Percentiles rank a stretch among this genome's conserved stretches.
phyloP scores from a whole-genome alignment of 2,329 filamentous ascomycete genomes.

The Didymella exigua region DNA sequence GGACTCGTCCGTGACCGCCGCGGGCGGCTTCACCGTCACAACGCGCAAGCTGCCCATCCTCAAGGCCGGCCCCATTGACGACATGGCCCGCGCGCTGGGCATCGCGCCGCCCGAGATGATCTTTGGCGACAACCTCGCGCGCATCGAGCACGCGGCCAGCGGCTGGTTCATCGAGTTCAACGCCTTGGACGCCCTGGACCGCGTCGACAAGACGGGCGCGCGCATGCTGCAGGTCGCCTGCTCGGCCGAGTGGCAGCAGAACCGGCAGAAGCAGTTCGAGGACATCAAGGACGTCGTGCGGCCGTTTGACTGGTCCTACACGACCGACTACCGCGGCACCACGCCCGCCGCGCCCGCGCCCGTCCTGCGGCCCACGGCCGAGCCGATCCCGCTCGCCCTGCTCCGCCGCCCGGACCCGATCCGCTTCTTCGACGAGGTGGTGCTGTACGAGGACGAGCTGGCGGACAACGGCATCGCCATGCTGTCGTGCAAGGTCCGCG shows the following conservation, averaged over 20 bases:
- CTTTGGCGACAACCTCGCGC: constrained; percentile 90
- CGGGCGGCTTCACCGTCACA: constrained; percentile 73
- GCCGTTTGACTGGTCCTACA: constrained; percentile 98
- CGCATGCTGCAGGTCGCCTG: constrained; percentile 94
- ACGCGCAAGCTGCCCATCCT: constrained; percentile 94
- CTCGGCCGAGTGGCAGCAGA: constrained; percentile 83
- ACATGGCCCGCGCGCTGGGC: constrained; percentile 75
- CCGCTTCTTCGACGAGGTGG: constrained; percentile 93
- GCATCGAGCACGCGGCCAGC: constrained; percentile 73
- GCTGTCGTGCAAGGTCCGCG: constrained; percentile 86
- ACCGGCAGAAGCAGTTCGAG: constrained; percentile 76
- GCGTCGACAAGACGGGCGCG: constrained; percentile 90
- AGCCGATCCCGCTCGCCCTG: constrained; percentile 79
- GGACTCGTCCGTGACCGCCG: constrained; percentile 45
- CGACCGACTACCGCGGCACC: constrained; percentile 82
- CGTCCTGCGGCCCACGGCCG: constrained; percentile 53
- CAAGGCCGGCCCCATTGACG: constrained; percentile 87
- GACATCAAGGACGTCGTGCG: constrained; percentile 93
- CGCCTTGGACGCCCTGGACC: constrained; percentile 84
- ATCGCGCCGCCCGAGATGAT: constrained; percentile 99
- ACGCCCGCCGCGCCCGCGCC: constrained; percentile 45
- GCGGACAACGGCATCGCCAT: constrained; percentile 96
- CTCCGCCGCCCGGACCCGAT: constrained; percentile 91
- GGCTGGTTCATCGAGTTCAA: constrained; percentile 83
- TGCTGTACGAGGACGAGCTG: constrained; percentile 95